A percentile compares a stretch with the other conserved stretches of the same genome.
phyloP scores from a whole-genome alignment of 352 stramenopile genomes.

The Phytophthora pistaciae region DNA sequence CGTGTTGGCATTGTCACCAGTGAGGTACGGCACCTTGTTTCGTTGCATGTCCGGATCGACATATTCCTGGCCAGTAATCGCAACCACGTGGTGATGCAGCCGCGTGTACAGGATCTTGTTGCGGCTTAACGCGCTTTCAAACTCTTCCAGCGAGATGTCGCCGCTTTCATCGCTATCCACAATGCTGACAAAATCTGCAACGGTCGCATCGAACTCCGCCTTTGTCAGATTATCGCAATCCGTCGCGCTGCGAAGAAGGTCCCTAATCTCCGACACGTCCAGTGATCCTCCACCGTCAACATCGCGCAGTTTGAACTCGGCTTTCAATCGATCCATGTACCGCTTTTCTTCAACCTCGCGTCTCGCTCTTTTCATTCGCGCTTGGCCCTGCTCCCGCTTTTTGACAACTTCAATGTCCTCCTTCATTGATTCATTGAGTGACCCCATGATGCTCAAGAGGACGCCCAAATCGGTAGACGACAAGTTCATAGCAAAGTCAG shows the following conservation, averaged over 20 bases:
- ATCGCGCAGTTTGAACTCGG: slow-evolving; percentile 80
- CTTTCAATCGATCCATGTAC: slow-evolving; percentile 77
- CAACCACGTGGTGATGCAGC: slow-evolving; percentile 66
- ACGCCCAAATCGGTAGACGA: slow-evolving; percentile 82
- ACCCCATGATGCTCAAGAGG: slow-evolving; percentile 75
- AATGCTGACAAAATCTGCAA: slow-evolving; percentile 79
- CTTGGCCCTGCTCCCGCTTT: slow-evolving; percentile 53
- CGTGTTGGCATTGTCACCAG: slow-evolving; percentile 40
- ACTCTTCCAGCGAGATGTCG: slow-evolving; percentile 88
- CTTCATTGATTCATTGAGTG: slow-evolving; percentile 76
- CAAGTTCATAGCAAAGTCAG: slow-evolving; percentile 87
- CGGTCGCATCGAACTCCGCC: slow-evolving; percentile 79
- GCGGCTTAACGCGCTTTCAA: slow-evolving; percentile 72
- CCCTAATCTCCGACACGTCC: slow-evolving; percentile 73
- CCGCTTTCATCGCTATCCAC: slow-evolving; percentile 85
- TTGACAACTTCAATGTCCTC: slow-evolving; percentile 73
- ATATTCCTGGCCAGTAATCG: slow-evolving; percentile 84
- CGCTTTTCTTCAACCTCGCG: slow-evolving; percentile 71
- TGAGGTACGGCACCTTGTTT: slow-evolving; percentile 73
- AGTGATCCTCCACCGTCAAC: slow-evolving; percentile 77
- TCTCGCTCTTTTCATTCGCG: slow-evolving; percentile 55
- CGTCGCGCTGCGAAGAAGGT: slow-evolving; percentile 65
- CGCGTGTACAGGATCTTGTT: slow-evolving; percentile 78
- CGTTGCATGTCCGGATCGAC: slow-evolving; percentile 69
- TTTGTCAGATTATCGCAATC: slow-evolving; percentile 82